Percentiles rank a stretch among this genome's conserved stretches.
Conservation (phyloP, 441 rosid species). For the Monsonia emarginata region DNA sequence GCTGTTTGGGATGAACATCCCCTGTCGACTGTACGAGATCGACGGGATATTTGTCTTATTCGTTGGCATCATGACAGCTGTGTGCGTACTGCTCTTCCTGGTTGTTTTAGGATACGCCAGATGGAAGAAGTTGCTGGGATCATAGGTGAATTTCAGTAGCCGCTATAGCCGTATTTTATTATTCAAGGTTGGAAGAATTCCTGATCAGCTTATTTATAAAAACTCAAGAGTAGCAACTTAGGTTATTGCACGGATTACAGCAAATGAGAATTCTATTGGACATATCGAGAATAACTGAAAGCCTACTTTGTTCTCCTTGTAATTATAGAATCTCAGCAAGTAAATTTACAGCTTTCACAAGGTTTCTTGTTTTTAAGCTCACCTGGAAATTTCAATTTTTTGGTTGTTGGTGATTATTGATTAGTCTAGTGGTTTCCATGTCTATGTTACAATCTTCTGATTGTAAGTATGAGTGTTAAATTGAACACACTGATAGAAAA, state of each 20-base stretch:
- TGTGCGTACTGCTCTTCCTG: slow-evolving; percentile 54
- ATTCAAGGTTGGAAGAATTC: neutral
- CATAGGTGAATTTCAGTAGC: slow-evolving; percentile 21
- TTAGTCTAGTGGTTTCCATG: neutral
- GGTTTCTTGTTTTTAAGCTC: neutral
- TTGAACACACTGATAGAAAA: too few species aligned
- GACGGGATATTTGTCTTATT: slow-evolving; percentile 44
- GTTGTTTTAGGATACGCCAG: slow-evolving; percentile 72
- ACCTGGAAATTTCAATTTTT: neutral
- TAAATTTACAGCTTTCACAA: neutral
- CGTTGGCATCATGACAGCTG: slow-evolving; percentile 38
- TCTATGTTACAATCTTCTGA: too few species aligned
- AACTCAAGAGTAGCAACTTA: neutral
- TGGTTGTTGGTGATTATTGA: neutral
- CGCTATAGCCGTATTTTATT: neutral
- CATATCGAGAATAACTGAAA: neutral
- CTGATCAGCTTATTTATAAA: neutral
- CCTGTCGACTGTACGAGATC: slow-evolving; percentile 28
- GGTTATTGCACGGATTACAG: too few species aligned
- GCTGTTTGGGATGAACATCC: slow-evolving; percentile 82
- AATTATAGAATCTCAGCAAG: neutral
- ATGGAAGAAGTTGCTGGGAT: slow-evolving; percentile 88
- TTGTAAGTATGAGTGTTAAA: too few species aligned
- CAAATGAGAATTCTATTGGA: too few species aligned
- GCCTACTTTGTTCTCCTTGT: neutral